A percentile compares a stretch with the other conserved stretches of the same genome.
Conservation (phyloP, 306 rosid species). For the Hippophae tibetana region DNA sequence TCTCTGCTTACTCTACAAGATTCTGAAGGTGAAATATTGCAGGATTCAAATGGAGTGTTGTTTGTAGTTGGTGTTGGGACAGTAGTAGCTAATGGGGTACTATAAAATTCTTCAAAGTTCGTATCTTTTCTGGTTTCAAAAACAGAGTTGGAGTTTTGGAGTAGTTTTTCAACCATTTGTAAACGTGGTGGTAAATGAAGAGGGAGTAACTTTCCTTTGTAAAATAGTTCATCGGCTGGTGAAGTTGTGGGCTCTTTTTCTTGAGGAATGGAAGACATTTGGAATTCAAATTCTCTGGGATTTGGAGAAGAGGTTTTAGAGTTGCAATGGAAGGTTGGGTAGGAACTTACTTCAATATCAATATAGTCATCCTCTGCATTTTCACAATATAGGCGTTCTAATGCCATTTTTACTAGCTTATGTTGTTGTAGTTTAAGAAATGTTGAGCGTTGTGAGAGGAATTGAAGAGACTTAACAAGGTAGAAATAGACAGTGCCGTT, state of each 20-base stretch:
- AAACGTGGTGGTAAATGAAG: conserved; percentile 92
- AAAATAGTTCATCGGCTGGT: conserved; percentile 99
- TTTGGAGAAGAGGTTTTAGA: conserved; percentile 37
- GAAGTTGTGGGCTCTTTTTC: conserved; percentile 63
- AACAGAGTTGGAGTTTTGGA: conserved; percentile 33
- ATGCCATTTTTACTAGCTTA: conserved; percentile 42
- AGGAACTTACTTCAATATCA: conserved; percentile 81
- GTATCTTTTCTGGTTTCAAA: conserved; percentile 25
- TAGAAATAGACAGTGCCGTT: no score
- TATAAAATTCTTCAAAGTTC: conserved; percentile 48
- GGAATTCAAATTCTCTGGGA: conserved; percentile 88
- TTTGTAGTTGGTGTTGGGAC: conserved; percentile 52
- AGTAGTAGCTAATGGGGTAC: conserved; percentile 69
- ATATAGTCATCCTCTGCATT: conserved; percentile 79
- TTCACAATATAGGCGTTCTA: conserved; percentile 36
- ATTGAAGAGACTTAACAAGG: conserved; percentile 17
- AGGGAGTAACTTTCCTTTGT: conserved; percentile 95
- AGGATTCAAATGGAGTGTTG: conserved; percentile 81
- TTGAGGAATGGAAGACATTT: conserved; percentile 60
- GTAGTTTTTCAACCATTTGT: conserved; percentile 80
- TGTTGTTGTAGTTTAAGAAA: conserved; percentile 7
- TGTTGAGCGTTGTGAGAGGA: conserved; percentile 16
- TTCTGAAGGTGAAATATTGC: conserved; percentile 70
- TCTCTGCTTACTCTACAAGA: conserved; percentile 75
- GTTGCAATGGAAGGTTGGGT: conserved; percentile 37